Percentiles rank a stretch among this genome's conserved stretches.
phyloP scores from a whole-genome alignment of 1,139 yeast species.

The Protomyces macrosporus region DNA sequence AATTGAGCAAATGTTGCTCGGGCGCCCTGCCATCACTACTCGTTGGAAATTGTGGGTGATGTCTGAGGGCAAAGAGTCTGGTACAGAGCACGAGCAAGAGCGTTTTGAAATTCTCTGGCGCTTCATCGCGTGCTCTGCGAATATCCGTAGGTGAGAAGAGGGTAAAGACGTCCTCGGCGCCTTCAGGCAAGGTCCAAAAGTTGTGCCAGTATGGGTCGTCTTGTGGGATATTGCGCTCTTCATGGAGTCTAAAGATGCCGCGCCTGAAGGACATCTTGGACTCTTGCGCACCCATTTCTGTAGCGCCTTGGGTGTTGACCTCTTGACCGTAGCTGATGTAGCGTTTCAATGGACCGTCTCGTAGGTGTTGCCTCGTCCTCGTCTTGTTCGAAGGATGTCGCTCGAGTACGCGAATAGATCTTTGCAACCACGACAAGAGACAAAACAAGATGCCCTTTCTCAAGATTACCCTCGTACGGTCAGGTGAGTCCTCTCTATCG shows the following conservation, averaged over 20 bases:
- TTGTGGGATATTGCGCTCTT: slow-evolving; percentile 45
- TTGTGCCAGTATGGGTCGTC: slow-evolving; percentile 54
- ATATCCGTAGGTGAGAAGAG: slow-evolving; percentile 56
- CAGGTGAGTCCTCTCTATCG: neutral
- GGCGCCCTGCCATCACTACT: slow-evolving; percentile 33
- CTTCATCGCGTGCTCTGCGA: slow-evolving; percentile 54
- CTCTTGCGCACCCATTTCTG: slow-evolving; percentile 63
- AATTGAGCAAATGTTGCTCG: slow-evolving; percentile 47
- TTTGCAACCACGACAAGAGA: neutral
- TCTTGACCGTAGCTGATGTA: neutral
- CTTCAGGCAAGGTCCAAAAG: slow-evolving; percentile 46
- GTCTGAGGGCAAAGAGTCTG: slow-evolving; percentile 39
- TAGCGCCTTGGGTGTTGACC: neutral
- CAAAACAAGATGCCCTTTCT: slow-evolving; percentile 6
- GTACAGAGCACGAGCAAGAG: slow-evolving; percentile 47
- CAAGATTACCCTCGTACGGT: slow-evolving; percentile 18
- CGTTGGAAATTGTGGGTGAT: slow-evolving; percentile 35
- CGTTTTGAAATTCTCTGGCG: slow-evolving; percentile 52
- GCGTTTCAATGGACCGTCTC: too few species aligned
- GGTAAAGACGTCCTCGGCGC: slow-evolving; percentile 53
- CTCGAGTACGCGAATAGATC: too few species aligned
- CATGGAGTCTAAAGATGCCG: slow-evolving; percentile 61
- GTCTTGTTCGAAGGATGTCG: too few species aligned
- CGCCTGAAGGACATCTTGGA: slow-evolving; percentile 58
- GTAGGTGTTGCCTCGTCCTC: too few species aligned